Percentiles rank a stretch among this genome's conserved stretches.
These are phyloP conservation scores for Cordia subcordata DNA, from an alignment of 257 asterid genomes.

Conservation along the genomic window DNA sequence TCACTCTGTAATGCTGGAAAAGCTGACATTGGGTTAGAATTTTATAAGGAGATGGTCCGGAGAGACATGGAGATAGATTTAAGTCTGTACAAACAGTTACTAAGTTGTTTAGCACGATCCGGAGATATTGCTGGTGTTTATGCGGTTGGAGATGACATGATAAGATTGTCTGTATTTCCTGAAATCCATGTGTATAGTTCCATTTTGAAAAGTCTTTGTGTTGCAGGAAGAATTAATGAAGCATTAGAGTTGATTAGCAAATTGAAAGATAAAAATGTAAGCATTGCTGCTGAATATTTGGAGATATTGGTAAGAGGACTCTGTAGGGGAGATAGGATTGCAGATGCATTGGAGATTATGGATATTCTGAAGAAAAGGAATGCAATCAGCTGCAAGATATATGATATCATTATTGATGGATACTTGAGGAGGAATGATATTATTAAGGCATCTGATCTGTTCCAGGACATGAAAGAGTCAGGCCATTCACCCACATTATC, in stretches of 20 bases:
- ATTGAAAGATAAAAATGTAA: slow-evolving; percentile 43
- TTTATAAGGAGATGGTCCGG: slow-evolving; percentile 62
- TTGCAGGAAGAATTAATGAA: slow-evolving; percentile 60
- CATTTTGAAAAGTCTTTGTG: slow-evolving; percentile 68
- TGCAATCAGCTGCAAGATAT: slow-evolving; percentile 33
- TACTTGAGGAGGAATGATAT: slow-evolving; percentile 54
- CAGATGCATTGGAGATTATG: slow-evolving; percentile 73
- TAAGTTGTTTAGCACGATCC: slow-evolving; percentile 56
- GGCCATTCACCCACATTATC: slow-evolving; percentile 44
- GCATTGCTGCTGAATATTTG: slow-evolving; percentile 39
- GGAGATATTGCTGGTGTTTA: slow-evolving; percentile 45
- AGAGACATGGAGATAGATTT: slow-evolving; percentile 41
- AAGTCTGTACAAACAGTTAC: slow-evolving; percentile 35
- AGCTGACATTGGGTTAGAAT: slow-evolving; percentile 65
- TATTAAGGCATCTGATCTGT: slow-evolving; percentile 46
- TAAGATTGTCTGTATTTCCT: slow-evolving; percentile 34
- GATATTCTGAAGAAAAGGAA: slow-evolving; percentile 65
- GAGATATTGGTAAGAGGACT: slow-evolving; percentile 70
- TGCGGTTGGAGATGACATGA: slow-evolving; percentile 53
- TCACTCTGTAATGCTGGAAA: slow-evolving; percentile 52
- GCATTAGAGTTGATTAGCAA: slow-evolving; percentile 71
- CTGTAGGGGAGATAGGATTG: slow-evolving; percentile 54
- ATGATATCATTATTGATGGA: slow-evolving; percentile 42
- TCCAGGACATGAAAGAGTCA: slow-evolving; percentile 44
- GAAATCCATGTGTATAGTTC: slow-evolving; percentile 36